Conservation (phyloP, 345 rosid species). For the Populus deltoides region DNA sequence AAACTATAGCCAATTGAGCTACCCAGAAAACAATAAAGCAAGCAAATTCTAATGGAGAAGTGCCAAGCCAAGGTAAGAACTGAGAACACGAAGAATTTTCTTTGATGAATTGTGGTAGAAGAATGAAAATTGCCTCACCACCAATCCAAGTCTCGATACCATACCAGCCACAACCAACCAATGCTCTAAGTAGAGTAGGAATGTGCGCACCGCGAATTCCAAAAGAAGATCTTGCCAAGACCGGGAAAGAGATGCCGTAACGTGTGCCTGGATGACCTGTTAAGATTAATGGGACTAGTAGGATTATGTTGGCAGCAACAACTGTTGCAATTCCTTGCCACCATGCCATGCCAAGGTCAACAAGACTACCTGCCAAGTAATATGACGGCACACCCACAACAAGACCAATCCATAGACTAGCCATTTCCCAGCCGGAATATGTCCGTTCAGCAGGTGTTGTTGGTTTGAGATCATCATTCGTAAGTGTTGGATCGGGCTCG, state of each 20-base stretch:
- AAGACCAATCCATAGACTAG: slow-evolving; percentile 93
- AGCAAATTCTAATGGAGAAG: slow-evolving; percentile 78
- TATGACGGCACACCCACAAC: slow-evolving; percentile 93
- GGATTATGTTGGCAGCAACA: slow-evolving; percentile 67
- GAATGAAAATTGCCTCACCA: slow-evolving; percentile 86
- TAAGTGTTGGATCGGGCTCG: slow-evolving; percentile 58
- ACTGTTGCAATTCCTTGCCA: slow-evolving; percentile 97
- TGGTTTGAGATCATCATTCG: slow-evolving; percentile 86
- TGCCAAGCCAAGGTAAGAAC: slow-evolving; percentile 68
- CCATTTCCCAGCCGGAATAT: slow-evolving; percentile 73
- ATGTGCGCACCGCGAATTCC: slow-evolving; percentile 84
- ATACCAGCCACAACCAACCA: slow-evolving; percentile 97
- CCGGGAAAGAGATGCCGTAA: slow-evolving; percentile 87
- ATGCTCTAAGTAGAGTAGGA: slow-evolving; percentile 77
- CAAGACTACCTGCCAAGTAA: slow-evolving; percentile 85
- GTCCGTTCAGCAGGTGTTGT: slow-evolving; percentile 54
- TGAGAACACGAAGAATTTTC: slow-evolving; percentile 38
- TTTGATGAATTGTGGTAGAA: slow-evolving; percentile 56
- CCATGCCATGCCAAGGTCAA: slow-evolving; percentile 97
- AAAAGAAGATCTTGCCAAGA: slow-evolving; percentile 76
- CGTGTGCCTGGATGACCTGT: slow-evolving; percentile 81
- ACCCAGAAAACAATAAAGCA: slow-evolving; percentile 82
- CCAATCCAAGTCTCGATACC: slow-evolving; percentile 99
- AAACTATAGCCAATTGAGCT: slow-evolving; percentile 62
- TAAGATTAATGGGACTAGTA: slow-evolving; percentile 64